Conservation (phyloP, 2,329 filamentous ascomycete species). For the Venturia pyrina region DNA sequence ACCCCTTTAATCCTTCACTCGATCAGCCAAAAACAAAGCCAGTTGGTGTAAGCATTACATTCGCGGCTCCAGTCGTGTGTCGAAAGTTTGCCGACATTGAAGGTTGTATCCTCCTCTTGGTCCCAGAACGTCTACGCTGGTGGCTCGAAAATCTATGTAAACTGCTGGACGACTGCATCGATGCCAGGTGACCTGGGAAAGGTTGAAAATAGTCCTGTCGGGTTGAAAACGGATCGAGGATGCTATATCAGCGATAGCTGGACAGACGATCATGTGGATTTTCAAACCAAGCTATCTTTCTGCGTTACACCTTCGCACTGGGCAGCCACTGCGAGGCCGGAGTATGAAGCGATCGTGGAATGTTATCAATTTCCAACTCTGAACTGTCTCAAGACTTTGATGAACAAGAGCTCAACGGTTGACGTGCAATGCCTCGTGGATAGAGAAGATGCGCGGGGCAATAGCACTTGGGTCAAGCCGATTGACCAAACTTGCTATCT, state of each 20-base stretch:
- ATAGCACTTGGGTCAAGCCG: slow-evolving; percentile 2
- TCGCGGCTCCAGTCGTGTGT: neutral
- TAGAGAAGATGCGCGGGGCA: slow-evolving; percentile 3
- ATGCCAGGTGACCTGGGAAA: neutral
- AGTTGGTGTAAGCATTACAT: neutral
- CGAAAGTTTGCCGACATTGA: slow-evolving; percentile 2
- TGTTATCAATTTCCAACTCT: slow-evolving; percentile 5
- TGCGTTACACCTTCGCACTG: neutral
- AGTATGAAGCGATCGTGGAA: neutral
- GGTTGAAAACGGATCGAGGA: neutral
- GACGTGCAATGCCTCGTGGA: neutral
- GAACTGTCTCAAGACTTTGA: neutral
- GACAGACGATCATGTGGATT: neutral
- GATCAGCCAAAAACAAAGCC: neutral
- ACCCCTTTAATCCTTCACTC: neutral
- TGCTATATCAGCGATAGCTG: neutral
- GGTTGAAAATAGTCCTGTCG: neutral
- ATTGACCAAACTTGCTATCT: neutral
- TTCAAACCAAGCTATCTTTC: neutral
- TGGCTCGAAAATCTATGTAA: neutral
- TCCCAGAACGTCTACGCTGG: neutral
- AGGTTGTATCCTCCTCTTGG: neutral
- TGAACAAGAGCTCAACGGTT: neutral
- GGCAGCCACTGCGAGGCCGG: neutral
- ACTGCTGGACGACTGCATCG: slow-evolving; percentile 5